Conservation (phyloP, 2,329 filamentous ascomycete species). For the Aureobasidium sp. region DNA sequence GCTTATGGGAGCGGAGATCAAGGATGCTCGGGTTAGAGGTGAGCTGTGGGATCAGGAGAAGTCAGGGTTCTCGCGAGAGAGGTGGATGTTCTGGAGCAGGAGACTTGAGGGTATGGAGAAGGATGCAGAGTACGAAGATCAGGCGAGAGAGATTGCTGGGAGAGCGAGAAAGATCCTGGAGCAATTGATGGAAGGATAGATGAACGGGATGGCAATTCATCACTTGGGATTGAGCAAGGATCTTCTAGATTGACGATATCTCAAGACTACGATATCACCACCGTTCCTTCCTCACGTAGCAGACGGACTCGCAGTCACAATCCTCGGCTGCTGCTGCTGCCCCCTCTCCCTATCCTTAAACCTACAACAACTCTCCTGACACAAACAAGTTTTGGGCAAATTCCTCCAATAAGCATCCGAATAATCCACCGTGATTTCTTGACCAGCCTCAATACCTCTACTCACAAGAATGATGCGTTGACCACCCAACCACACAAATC, state of each 20-base stretch:
- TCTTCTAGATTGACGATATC: no score
- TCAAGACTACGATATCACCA: no score
- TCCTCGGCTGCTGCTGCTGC: neutral
- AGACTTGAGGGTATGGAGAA: neutral
- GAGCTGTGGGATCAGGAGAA: neutral
- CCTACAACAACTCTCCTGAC: constrained; percentile 44
- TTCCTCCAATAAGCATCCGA: constrained; percentile 50
- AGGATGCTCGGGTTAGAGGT: neutral
- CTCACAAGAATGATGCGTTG: constrained; percentile 49
- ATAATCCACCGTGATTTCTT: constrained; percentile 51
- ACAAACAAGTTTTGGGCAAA: constrained; percentile 47
- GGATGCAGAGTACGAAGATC: neutral
- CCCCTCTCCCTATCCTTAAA: constrained; percentile 17
- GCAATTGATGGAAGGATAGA: neutral
- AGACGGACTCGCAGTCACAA: neutral
- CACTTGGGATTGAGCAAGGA: no score
- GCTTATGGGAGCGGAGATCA: neutral
- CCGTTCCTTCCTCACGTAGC: neutral
- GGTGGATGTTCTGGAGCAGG: neutral
- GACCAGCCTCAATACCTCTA: constrained; percentile 44
- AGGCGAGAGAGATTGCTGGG: neutral
- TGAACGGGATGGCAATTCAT: no score
- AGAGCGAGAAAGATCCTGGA: neutral
- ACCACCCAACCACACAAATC: constrained; percentile 47
- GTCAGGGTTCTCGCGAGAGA: neutral